Evolutionary conservation across 2,329 filamentous ascomycete genomes (phyloP), one percentile per base, ranked within the genome.

Genomic region (Monosporascus sp.): DNA sequence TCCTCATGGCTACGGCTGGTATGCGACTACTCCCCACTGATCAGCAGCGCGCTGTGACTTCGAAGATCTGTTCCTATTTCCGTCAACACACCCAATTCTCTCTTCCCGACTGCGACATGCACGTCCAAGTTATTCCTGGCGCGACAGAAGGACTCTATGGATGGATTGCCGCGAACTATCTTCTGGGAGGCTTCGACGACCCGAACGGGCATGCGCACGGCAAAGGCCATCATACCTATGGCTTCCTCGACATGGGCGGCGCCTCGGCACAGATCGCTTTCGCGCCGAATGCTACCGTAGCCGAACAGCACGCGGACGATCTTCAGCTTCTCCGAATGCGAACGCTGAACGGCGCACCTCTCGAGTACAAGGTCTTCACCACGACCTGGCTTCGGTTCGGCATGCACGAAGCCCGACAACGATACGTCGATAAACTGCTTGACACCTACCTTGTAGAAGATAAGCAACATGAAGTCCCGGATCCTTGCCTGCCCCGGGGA

Each of bases 221-320:
- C 50, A 91, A 96, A 60, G 84, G 82, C 26, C 94, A 97, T 68
- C 89, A 92, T 65, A 99, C 94, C 0, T 99, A 97, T 70, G 94
- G 94, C 0, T 99, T 99, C 65, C 76, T 99, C 56, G 94, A 99
- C 68, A 99, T 99, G 95, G 94, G 94, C 49, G 94, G 94, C 50
- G 94, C 94, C 26, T 97, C 93, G 0, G 93, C 94, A 17, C 94
- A 99, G 72, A 97, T 99, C 65, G 94, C 95, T 0, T 99, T 99
- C 70, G 93, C 92, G 2, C 94, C 94, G 1, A 99, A 99, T 70
- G 74, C 81, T 4, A 97, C 94, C 1, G 94, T 99, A 69, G 86
- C 91, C 1, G 82, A 86, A 64, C 94, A 91, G 66, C 95, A 99
- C 68, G 87, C 90, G 0, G 82, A 97, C 57, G 91, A 97, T 67